Evolutionary conservation across 208 protist species (phyloP), one percentile per base, ranked within the genome.

Genomic region (Trypanosoma vivax): DNA sequence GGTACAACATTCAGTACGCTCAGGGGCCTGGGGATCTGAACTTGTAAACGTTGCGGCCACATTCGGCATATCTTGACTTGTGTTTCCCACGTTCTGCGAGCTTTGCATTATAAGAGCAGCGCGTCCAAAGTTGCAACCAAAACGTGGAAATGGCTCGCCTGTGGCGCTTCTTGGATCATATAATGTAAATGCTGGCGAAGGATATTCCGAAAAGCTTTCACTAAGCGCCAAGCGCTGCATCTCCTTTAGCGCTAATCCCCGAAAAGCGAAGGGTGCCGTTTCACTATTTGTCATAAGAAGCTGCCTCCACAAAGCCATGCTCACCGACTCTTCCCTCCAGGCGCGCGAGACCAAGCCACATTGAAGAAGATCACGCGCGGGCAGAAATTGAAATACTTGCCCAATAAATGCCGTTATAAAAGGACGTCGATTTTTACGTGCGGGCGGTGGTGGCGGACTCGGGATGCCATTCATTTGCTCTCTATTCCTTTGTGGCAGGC

Each of bases 361-460:
- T 19, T 51, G 33, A 50, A 57, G 31, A 2, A 65, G 16, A 35
- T 65, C 58, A 31, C n/a, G 31, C 11, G 40, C 49, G 0, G 41
- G 16, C 31, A 65, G 51, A 40, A 65, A 65, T 28, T 48, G 47
- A 34, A 65, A 24, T 29, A 65, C 41, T 29, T 57, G 18, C 18
- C 18, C 41, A 13, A 65, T 2, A 51, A 56, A 65, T 30, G 29
- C 4, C 1, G 58, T 65, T 0, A 65, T 27, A 30, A 65, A 65
- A 11, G 58, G 58, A 1, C 25, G 58, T 3, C 58, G 58, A 14
- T 18, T 19, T 0, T 27, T 5, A 28, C 58, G 14, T 27, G 39
- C 38, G 9, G 58, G 58, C 9, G 57, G 57, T 19, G 48, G 46
- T 38, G 57, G 47, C 14, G 57, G 34, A 5, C 16, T 38, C 16